Base-by-base conservation (phyloP, 345 rosid species). In the Murraya paniculata region DNA sequence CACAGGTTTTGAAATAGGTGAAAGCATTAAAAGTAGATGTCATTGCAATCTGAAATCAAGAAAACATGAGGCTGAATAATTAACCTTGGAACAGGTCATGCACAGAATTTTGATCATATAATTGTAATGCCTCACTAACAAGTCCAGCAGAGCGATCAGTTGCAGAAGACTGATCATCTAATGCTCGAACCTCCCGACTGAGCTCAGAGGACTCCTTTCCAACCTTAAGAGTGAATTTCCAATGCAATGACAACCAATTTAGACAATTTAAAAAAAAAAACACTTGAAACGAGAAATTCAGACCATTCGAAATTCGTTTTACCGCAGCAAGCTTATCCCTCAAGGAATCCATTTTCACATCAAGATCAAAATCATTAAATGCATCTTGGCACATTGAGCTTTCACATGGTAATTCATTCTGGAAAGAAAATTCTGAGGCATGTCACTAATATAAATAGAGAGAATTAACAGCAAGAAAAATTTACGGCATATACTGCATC, bases 291-390 rank as follows among this genome's bases (percentile, higher is more conserved):
- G 30, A 71, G 36, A 24, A 48, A 27, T 55, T 58, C 36, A 56
- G 31, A 36, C n/a, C 19, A 25, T 25, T 36, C 11, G 39, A 66
- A 45, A 19, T 77, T 73, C n/a, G 7, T 78, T 85, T 87, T 84
- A 96, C 98, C 93, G 64, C 28, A 65, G 70, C 45, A 82, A 96
- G 93, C 80, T 87, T 88, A 72, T 83, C 79, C 84, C 97, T 89
- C 73, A 94, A 79, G 61, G 87, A 87, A 79, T 87, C 89, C 88
- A 96, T 76, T 66, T 89, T 88, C 24, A 82, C 81, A 87, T 94
- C 97, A 60, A 90, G 86, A 74, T 85, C 89, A 24, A 73, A 84
- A 50, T 91, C 91, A 75, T 57, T 62, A 3, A 90, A 75, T 72
- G 82, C 75, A 77, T 86, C 88, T 80, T 81, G 79, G 50, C 76